Base-by-base conservation (phyloP, 176 grass and related monocot species). In the Juncus inflexus region DNA sequence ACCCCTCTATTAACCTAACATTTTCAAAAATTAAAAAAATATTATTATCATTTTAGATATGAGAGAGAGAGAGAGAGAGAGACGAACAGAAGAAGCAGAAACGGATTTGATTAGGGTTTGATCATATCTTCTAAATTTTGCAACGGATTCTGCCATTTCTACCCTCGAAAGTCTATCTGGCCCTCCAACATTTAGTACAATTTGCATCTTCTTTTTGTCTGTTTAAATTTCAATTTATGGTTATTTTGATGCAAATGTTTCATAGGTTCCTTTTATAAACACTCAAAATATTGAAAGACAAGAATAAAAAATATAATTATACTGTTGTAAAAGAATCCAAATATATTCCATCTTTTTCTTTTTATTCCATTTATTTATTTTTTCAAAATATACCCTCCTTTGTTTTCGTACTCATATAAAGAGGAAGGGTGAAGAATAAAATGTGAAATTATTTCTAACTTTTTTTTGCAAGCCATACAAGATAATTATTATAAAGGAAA, bases 121-220 rank as follows among this genome's bases (percentile, higher is more conserved):
- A 74, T 51, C 61, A 15, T 91, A 96, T 83, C 92, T 84, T 77
- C 77, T 86, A 76, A 85, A 49, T 58, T 64, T 47, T 72, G 87
- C 84, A 83, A 97, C 82, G 53, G 82, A 69, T 68, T 97, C 82
- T 19, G 87, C 92, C 92, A 97, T 97, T 81, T 97, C 74, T 57
- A 97, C 60, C 70, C 92, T 97, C 61, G 92, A 97, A 37, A 89
- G 79, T 70, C 87, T 89, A 81, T 97, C 77, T 45, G 82, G 77
- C 61, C 92, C 87, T 54, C 84, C 92, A 1, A 80, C 79, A 81
- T 96, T 96, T 52, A 96, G 53, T 42, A 96, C 40, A 57, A 86
- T 52, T 62, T 86, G 79, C 69, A 86, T 53, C 35, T 65, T 80
- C 42, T 89, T 86, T 37, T 67, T 74, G 76, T 72, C 87, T 91